These are phyloP conservation scores for Sugiyamaella mastotermitis DNA, from an alignment of 805 yeast species.

Conservation along the genomic window DNA sequence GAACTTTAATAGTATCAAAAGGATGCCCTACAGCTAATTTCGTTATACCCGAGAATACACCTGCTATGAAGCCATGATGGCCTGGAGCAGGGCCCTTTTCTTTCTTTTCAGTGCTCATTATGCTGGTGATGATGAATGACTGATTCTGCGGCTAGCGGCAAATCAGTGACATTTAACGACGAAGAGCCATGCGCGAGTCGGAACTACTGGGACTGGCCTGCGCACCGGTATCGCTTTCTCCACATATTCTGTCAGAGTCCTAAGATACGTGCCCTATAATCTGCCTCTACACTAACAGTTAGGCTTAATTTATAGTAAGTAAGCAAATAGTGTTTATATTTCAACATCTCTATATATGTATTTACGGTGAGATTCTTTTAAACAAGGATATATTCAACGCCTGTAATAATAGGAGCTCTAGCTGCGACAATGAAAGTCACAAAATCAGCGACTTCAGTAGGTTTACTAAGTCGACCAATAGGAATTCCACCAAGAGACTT, in stretches of 20 bases:
- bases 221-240: too few species aligned
- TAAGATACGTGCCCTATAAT: too few species aligned
- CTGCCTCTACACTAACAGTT: too few species aligned
- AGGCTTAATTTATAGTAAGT: too few species aligned
- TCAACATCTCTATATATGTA: too few species aligned
- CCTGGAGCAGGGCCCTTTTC: constrained; percentile 15
- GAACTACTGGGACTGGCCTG: too few species aligned
- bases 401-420: neutral
- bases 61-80: constrained; percentile 70
- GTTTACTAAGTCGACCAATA: neutral
- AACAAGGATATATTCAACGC: constrained; percentile 1
- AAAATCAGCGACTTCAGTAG: neutral
- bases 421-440: neutral
- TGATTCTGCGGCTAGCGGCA: neutral
- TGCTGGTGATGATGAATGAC: neutral
- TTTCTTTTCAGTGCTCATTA: too few species aligned
- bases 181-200: constrained; percentile 1
- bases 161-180: neutral
- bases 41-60: constrained; percentile 79
- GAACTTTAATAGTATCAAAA: constrained; percentile 82
- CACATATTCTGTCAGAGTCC: too few species aligned
- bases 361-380: too few species aligned
- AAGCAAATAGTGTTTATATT: too few species aligned
- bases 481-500: neutral
- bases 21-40: constrained; percentile 92